phyloP scores from a whole-genome alignment of 495 filamentous ascomycete species.

The Tetracladium setigerum region DNA sequence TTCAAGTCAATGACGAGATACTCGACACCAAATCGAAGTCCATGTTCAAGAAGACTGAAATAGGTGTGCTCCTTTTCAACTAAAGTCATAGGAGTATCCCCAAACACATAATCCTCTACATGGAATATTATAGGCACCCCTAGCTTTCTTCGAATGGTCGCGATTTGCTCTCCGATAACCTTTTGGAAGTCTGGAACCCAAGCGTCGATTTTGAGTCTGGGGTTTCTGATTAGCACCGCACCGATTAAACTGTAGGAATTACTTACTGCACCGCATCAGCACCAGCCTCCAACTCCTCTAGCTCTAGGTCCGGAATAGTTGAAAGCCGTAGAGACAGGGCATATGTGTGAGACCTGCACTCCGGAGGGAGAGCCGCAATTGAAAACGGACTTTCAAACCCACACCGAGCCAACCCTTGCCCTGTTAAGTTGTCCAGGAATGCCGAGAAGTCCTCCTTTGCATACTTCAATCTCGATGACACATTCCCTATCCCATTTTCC shows the following conservation, averaged over 20 bases:
- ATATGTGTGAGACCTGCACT: conserved; percentile 58
- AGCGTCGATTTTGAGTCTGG: conserved; percentile 51
- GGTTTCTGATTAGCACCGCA: too few species aligned
- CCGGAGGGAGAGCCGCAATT: conserved; percentile 57
- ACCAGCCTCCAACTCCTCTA: conserved; percentile 58
- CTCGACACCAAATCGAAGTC: conserved; percentile 65
- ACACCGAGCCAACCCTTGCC: conserved; percentile 42
- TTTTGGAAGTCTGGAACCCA: conserved; percentile 42
- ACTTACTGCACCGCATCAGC: conserved; percentile 58
- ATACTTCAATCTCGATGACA: conserved; percentile 63
- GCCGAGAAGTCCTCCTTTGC: conserved; percentile 68
- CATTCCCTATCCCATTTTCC: conserved; percentile 29
- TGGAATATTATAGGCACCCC: conserved; percentile 64
- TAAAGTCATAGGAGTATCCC: conserved; percentile 20
- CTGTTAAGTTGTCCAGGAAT: conserved; percentile 60
- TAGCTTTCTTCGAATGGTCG: conserved; percentile 45
- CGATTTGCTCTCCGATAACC: conserved; percentile 36
- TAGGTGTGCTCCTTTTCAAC: conserved; percentile 38
- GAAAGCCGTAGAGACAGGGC: conserved; percentile 57
- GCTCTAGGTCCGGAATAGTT: conserved; percentile 39
- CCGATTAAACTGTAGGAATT: too few species aligned
- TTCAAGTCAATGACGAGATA: conserved; percentile 62
- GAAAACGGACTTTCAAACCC: conserved; percentile 67
- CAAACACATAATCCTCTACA: conserved; percentile 47
- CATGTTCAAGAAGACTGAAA: conserved; percentile 55